Evolutionary conservation across 176 grass and related monocot species (phyloP).

Genomic region (Tuctoria greenei): DNA sequence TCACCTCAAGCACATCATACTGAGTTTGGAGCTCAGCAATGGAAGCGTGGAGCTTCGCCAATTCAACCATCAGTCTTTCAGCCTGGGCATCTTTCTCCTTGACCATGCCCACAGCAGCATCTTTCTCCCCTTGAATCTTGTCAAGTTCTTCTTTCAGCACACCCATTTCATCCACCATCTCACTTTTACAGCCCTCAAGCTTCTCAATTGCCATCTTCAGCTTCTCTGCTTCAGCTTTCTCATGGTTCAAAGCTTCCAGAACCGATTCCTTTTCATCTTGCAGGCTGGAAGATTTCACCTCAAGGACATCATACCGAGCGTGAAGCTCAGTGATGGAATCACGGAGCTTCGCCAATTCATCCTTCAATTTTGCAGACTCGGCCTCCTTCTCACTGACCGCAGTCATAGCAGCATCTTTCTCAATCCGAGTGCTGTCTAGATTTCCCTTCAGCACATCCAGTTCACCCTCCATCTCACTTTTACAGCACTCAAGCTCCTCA

Average conservation of each 20-base stretch:
- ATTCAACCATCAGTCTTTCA: conserved; percentile 16
- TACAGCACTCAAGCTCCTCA: conserved; percentile 31
- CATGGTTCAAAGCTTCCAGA: conserved; percentile 14
- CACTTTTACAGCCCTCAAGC: conserved; percentile 23
- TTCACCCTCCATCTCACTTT: conserved; percentile 6
- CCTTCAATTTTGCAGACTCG: conserved; percentile 23
- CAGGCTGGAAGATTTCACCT: conserved; percentile 8
- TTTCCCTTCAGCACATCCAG: conserved; percentile 3
- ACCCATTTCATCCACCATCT: conserved; percentile 30
- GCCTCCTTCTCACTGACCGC: conserved; percentile 22
- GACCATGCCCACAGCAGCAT: not conserved
- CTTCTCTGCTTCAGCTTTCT: conserved; percentile 15
- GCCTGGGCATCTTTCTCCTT: conserved; percentile 35
- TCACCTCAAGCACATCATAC: not conserved
- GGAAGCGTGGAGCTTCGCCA: not conserved
- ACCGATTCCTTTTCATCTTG: conserved; percentile 31
- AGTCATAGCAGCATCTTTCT: conserved; percentile 42
- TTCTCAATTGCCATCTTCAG: conserved; percentile 31
- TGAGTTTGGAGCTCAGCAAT: not conserved
- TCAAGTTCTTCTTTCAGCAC: conserved; percentile 22
- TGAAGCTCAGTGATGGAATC: not conserved
- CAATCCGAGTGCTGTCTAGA: conserved; percentile 8
- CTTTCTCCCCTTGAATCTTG: conserved; percentile 47
- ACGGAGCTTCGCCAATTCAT: conserved; percentile 6
- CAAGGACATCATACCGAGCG: too few relatives aligned